A percentile compares a stretch with the other conserved stretches of the same genome.
These are phyloP conservation scores for Populus deltoides DNA, from an alignment of 345 rosid genomes.

Conservation along the genomic window DNA sequence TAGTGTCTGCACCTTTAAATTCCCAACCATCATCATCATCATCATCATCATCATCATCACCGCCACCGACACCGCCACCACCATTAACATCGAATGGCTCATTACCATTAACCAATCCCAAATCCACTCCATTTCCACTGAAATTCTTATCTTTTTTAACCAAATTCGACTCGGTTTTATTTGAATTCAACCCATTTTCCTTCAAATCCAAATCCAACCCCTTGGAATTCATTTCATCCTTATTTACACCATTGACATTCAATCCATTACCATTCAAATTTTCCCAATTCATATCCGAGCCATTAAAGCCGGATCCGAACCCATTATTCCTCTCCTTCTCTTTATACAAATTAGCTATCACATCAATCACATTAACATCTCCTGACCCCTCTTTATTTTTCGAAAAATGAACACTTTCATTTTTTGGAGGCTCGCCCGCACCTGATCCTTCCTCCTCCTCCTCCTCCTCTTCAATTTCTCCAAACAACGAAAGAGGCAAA, in stretches of 20 bases:
- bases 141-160: not conserved
- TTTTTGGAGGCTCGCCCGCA: constrained; percentile 22
- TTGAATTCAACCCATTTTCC: constrained; percentile 23
- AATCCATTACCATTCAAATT: constrained; percentile 8
- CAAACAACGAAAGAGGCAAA: constrained; percentile 82
- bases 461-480: constrained; percentile 46
- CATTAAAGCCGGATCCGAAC: constrained; percentile 8
- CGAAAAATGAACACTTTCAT: constrained; percentile 21
- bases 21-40: constrained; percentile 42
- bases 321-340: constrained; percentile 23
- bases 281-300: constrained; percentile 11
- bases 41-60: constrained; percentile 14
- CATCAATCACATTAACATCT: constrained; percentile 24
- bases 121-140: constrained; percentile 2
- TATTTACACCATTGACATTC: not conserved
- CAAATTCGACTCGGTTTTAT: constrained; percentile 5
- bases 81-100: not conserved
- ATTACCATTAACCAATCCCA: not conserved
- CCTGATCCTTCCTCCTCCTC: constrained; percentile 40
- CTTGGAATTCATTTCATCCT: not conserved
- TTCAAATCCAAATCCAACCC: constrained; percentile 18
- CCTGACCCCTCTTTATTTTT: constrained; percentile 24
- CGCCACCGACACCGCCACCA: not conserved
- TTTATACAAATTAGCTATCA: constrained; percentile 47
- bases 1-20: constrained; percentile 32